Evolutionary conservation across 495 filamentous ascomycete genomes (phyloP), one percentile per base, ranked within the genome.

Genomic region (Aspergillus ellipticus): DNA sequence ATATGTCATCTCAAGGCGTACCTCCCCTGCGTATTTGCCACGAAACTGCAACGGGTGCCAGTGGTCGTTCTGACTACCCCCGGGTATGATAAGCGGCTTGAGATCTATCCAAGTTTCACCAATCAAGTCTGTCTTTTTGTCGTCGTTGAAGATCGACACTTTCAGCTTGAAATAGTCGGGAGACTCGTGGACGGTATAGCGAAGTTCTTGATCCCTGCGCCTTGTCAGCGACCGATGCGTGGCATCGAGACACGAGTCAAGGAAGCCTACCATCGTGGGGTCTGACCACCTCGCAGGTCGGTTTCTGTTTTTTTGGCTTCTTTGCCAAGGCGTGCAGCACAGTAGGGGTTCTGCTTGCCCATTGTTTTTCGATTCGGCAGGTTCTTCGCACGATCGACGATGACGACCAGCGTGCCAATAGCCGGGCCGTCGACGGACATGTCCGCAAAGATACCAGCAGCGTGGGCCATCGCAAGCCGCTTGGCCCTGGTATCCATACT

Each of bases 291-390:
- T 65, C 94, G 79, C 57, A 91, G 84, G 73, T 99, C 95, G 6
- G 92, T 96, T 24, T 89, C 89, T 2, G 94, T 99, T 74, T 96
- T 96, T 80, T 96, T 96, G 16, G 93, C 95, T 72, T 97, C 93
- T 70, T 99, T 99, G 9, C 93, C 94, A 28, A 99, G 72, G 42
- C 94, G 81, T 33, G 89, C 91, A 45, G 95, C 93, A 72, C 92
- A 96, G 67, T 97, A 99, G 6, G 95, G 92, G 68, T 97, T 91
- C 74, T 99, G 94, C 75, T 99, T 99, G 52, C 95, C 93, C 79
- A 97, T 96, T 2, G 90, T 90, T 77, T 93, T 93, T 57, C 90
- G 77, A 70, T 97, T 99, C 39, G 95, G 94, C 52, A 99, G 77
- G 67, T 99, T 99, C 81, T 95, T 97, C 7, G 88, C 90, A 45